phyloP scores from a whole-genome alignment of 331 rosid species.

The Prunus yedoensis region DNA sequence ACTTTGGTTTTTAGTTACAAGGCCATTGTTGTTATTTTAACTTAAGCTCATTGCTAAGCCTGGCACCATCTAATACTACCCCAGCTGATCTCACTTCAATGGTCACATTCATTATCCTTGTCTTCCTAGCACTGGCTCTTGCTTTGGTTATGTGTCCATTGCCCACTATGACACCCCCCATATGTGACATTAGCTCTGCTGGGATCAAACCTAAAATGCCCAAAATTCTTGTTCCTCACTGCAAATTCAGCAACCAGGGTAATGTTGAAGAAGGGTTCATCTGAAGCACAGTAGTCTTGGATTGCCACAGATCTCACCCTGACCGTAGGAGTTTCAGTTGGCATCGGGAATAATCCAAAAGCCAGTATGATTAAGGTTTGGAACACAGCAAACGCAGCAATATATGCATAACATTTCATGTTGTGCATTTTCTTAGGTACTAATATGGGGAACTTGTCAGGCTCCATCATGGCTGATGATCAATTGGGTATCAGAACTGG shows the following conservation, averaged over 20 bases:
- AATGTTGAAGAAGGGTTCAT: constrained; percentile 10
- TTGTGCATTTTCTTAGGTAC: constrained; percentile 11
- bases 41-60: too few relatives aligned
- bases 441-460: constrained; percentile 8
- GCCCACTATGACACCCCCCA: background rate
- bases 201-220: constrained; percentile 19
- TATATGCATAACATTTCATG: too few relatives aligned
- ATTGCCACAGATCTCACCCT: background rate
- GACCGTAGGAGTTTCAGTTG: constrained; percentile 7
- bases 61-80: constrained; percentile 3
- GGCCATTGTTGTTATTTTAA: too few relatives aligned
- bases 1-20: too few relatives aligned
- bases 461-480: constrained; percentile 18
- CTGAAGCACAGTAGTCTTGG: background rate
- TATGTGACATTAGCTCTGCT: constrained; percentile 13
- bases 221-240: constrained; percentile 30
- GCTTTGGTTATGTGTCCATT: background rate
- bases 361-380: too few relatives aligned
- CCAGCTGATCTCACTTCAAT: too few relatives aligned
- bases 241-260: constrained; percentile 20
- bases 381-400: too few relatives aligned
- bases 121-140: constrained; percentile 18
- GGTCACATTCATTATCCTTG: constrained; percentile 14
- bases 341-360: too few relatives aligned
- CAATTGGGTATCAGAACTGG: too few relatives aligned